phyloP scores from a whole-genome alignment of 345 rosid genomes.

The Eutrema heterophyllum region DNA sequence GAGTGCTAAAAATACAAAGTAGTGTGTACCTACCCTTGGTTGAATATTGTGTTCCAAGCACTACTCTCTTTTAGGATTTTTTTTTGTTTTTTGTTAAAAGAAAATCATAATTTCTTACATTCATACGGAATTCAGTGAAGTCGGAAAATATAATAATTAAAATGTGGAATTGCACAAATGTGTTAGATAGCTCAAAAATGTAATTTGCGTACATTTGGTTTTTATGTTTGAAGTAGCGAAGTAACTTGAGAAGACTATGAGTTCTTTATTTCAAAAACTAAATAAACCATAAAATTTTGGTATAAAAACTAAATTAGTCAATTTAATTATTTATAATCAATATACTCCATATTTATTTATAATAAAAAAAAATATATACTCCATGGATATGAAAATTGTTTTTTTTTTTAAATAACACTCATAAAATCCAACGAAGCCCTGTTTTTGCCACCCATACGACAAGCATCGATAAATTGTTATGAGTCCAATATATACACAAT shows the following conservation, averaged over 20 bases:
- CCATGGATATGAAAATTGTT: too few relatives aligned
- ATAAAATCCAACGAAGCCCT: not conserved
- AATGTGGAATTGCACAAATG: too few relatives aligned
- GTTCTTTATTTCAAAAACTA: not conserved
- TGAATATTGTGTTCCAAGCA: slow-evolving; percentile 14
- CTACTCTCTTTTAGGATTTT: not conserved
- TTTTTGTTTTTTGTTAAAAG: not conserved
- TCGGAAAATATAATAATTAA: too few relatives aligned
- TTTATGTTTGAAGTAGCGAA: not conserved
- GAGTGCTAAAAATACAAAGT: not conserved
- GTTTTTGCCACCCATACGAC: not conserved
- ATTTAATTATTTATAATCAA: not conserved
- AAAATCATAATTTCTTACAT: too few relatives aligned
- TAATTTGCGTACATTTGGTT: too few relatives aligned
- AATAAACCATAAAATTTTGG: not conserved
- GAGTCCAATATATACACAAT: not conserved
- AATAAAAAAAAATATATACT: too few relatives aligned
- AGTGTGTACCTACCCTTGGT: slow-evolving; percentile 4
- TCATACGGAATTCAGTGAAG: too few relatives aligned
- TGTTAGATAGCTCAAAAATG: too few relatives aligned
- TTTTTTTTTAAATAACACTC: too few relatives aligned
- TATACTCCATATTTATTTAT: too few relatives aligned
- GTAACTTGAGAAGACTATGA: not conserved
- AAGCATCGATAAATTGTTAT: not conserved
- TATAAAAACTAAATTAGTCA: not conserved